Evolutionary conservation across 352 stramenopile species (phyloP).

Genomic region (Phytophthora chlamydospora): DNA sequence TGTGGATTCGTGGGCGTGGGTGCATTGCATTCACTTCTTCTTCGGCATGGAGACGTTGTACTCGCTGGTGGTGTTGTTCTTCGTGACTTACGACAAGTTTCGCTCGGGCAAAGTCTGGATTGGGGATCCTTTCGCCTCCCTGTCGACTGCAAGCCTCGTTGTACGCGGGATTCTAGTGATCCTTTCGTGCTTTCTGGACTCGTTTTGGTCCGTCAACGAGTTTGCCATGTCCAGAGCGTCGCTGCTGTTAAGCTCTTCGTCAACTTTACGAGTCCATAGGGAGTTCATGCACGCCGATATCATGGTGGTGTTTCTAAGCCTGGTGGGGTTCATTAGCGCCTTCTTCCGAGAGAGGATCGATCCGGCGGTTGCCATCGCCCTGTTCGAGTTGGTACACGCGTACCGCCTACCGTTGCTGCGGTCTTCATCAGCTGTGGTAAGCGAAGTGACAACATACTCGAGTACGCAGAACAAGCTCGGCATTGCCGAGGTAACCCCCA

Average conservation of each 20-base stretch:
- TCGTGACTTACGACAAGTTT: slow-evolving; percentile 41
- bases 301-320: slow-evolving; percentile 31
- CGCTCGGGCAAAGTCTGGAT: slow-evolving; percentile 46
- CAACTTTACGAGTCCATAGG: slow-evolving; percentile 25
- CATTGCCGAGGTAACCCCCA: slow-evolving; percentile 13
- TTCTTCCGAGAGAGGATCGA: slow-evolving; percentile 40
- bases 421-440: slow-evolving; percentile 15
- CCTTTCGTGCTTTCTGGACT: slow-evolving; percentile 35
- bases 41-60: slow-evolving; percentile 39
- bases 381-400: slow-evolving; percentile 32
- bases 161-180: slow-evolving; percentile 30
- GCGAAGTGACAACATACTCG: slow-evolving; percentile 18
- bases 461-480: slow-evolving; percentile 12
- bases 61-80: slow-evolving; percentile 34
- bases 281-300: slow-evolving; percentile 45
- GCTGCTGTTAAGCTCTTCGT: slow-evolving; percentile 15
- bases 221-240: slow-evolving; percentile 39
- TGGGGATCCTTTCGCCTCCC: slow-evolving; percentile 44
- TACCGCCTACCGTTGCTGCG: slow-evolving; percentile 18
- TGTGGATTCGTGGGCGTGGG: slow-evolving; percentile 45
- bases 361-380: slow-evolving; percentile 33
- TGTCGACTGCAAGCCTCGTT: slow-evolving; percentile 33
- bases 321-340: slow-evolving; percentile 31
- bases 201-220: slow-evolving; percentile 47
- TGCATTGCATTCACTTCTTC: slow-evolving; percentile 47